phyloP scores from a whole-genome alignment of 106 monocot genomes.

The Narthecium ossifragum region DNA sequence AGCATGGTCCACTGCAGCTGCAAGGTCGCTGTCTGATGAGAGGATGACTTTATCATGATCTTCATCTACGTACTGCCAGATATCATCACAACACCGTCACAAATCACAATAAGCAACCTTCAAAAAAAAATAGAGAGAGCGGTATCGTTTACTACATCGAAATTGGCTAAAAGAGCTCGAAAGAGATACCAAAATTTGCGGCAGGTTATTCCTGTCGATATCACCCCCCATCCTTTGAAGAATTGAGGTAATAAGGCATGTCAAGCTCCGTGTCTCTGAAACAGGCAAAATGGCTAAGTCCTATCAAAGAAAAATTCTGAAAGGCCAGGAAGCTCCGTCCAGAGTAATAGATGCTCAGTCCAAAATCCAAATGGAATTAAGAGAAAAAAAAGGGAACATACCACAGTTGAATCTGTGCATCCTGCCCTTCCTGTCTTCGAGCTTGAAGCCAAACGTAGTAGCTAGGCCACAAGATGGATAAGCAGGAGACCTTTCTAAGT shows the following conservation, averaged over 20 bases:
- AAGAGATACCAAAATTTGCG: slow-evolving; percentile 12
- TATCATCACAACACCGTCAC: not conserved
- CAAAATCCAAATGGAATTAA: no score
- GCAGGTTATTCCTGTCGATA: slow-evolving; percentile 6
- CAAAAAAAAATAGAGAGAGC: not conserved
- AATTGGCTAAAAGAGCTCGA: no score
- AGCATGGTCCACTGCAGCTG: slow-evolving; percentile 15
- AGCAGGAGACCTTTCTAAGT: slow-evolving; percentile 26
- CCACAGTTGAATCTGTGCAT: slow-evolving; percentile 94
- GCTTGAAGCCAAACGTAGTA: slow-evolving; percentile 65
- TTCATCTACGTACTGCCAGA: slow-evolving; percentile 14
- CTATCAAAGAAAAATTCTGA: no score
- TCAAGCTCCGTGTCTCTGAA: slow-evolving; percentile 11
- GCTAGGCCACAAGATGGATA: slow-evolving; percentile 32
- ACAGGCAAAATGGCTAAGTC: not conserved
- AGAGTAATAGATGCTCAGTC: no score
- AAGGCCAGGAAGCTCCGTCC: no score
- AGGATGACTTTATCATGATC: slow-evolving; percentile 14
- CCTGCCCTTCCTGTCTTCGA: slow-evolving; percentile 71
- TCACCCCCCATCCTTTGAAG: slow-evolving; percentile 4
- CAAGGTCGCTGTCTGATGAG: slow-evolving; percentile 13
- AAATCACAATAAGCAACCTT: not conserved
- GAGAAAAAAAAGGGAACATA: slow-evolving; percentile 12
- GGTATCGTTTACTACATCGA: no score
- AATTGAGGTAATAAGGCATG: slow-evolving; percentile 8